Conservation (phyloP, 2,329 filamentous ascomycete genomes). For the Colletotrichum sansevieriae region DNA sequence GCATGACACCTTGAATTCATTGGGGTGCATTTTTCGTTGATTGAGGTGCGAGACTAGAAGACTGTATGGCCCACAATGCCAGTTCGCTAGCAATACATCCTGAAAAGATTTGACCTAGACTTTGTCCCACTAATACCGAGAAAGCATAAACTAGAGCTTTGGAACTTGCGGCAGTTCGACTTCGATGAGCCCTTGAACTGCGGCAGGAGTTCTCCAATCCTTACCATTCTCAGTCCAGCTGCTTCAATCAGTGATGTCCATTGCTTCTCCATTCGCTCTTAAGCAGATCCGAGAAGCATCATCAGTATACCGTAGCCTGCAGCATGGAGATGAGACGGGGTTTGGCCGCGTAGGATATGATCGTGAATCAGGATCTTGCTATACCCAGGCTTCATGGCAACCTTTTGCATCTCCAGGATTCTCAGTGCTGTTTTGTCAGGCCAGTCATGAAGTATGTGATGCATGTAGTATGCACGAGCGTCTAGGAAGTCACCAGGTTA, state of each 20-base stretch:
- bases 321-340: too few relatives aligned
- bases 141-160: slow-evolving; percentile 49
- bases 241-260: slow-evolving; percentile 17
- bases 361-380: slow-evolving; percentile 55
- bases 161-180: neutral
- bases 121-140: too few relatives aligned
- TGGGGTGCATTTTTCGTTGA: too few relatives aligned
- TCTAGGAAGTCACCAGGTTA: neutral
- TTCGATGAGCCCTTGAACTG: slow-evolving; percentile 19
- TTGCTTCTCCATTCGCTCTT: slow-evolving; percentile 26
- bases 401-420: slow-evolving; percentile 57
- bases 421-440: slow-evolving; percentile 56
- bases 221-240: slow-evolving; percentile 26
- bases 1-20: too few relatives aligned
- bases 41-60: too few relatives aligned
- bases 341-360: slow-evolving; percentile 51
- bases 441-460: slow-evolving; percentile 70
- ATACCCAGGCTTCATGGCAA: slow-evolving; percentile 57
- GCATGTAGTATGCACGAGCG: slow-evolving; percentile 65
- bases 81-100: too few relatives aligned
- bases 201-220: slow-evolving; percentile 20
- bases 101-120: too few relatives aligned
- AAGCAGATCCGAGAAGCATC: slow-evolving; percentile 19
- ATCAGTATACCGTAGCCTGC: slow-evolving; percentile 12
- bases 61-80: too few relatives aligned